Base-by-base conservation (phyloP, 1,284 basidiomycete genomes). In the Ganoderma meredithae region DNA sequence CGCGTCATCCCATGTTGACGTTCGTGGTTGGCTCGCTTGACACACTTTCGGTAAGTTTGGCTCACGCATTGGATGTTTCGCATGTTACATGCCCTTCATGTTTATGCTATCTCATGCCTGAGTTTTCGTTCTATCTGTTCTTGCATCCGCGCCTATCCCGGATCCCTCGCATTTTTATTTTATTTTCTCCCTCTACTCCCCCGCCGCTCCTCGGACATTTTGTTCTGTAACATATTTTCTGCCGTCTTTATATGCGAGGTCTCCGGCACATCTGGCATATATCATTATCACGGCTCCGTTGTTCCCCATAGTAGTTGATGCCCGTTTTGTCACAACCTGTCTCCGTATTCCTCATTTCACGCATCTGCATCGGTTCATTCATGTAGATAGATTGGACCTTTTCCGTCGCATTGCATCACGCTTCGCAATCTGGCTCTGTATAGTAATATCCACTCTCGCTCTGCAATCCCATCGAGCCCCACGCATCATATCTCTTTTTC, bases 1-100 rank as follows among this genome's bases (percentile, higher is more conserved):
- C 31, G 93, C 90, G 2, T 91, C 91, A 71, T 92, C 92, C 15
- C 90, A 89, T 70, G 93, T 94, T 64, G 93, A 95, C 76, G 93
- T 86, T 67, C 86, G 90, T 68, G 93, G 93, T 25, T 93, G 88
- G 82, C 83, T 73, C 88, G 88, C 52, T 73, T 89, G 66, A 83
- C 86, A 69, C 84, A 7, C 36, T 31, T 13, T 19, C 55, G 10
- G 19, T 58, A 31, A 47, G 40, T 36, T 36, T 58, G 49, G 67
- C 67, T 56, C 65, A 65, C 62, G 70, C 67, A 70, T 69, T 61
- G 58, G 64, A 68, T 70, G 68, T 63, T 43, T 59, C 52, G 69
- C 67, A 69, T 69, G 69, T 64, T 61, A 67, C 63, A 63, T 64
- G 66, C 56, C 65, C 47, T 15, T 15, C 39, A 59, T 65, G 66